These are phyloP conservation scores for Pterula multifida DNA, from an alignment of 1,284 basidiomycete species.

Conservation along the genomic window DNA sequence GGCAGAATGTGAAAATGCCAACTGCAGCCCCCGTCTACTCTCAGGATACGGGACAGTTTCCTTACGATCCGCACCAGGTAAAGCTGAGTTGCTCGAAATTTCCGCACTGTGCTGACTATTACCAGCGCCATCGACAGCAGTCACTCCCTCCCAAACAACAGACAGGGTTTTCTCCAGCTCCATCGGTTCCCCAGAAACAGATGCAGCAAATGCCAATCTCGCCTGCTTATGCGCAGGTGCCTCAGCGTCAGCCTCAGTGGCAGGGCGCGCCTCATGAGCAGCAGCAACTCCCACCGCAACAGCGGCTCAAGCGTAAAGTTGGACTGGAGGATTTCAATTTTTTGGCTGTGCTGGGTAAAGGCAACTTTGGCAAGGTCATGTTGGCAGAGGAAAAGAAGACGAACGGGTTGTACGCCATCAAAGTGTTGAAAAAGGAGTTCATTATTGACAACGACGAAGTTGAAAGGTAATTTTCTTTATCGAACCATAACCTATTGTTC, in stretches of 20 bases:
- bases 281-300: conserved; percentile 16
- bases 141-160: not conserved
- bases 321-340: conserved; percentile 99
- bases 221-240: not conserved
- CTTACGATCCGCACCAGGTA: conserved; percentile 18
- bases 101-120: not conserved
- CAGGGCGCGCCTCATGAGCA: conserved; percentile 17
- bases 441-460: conserved; percentile 99
- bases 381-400: conserved; percentile 95
- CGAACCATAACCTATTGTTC: conserved; percentile 2
- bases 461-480: conserved; percentile 60
- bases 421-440: conserved; percentile 99
- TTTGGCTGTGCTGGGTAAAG: conserved; percentile 95
- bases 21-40: not conserved
- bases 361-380: conserved; percentile 99
- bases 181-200: not conserved
- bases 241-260: not conserved
- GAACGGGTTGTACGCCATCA: conserved; percentile 92
- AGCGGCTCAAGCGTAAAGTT: conserved; percentile 67
- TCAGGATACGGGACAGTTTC: conserved; percentile 14
- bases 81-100: not conserved
- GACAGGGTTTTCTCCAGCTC: not conserved
- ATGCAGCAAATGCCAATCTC: not conserved
- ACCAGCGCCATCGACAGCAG: not conserved
- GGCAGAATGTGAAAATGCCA: not conserved